Base-by-base conservation (phyloP, 768 basidiomycete species). In the Xerocomellus amylosporus region DNA sequence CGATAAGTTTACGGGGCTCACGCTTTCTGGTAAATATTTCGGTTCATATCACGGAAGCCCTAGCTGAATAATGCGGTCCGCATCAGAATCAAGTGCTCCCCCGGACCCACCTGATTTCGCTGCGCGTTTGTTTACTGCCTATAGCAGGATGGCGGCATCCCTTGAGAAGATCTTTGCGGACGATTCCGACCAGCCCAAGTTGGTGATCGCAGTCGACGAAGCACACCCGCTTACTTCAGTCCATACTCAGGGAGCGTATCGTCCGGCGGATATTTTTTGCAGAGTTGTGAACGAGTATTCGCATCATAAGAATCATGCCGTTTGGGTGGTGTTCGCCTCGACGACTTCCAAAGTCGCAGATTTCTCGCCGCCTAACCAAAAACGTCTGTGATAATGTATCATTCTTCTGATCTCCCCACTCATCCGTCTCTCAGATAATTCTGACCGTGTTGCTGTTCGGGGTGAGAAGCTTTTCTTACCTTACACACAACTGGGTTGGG, bases 301-400 rank as follows among this genome's bases (percentile, higher is more conserved):
- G 0, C 58, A 54, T n/a, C 1, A 24, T 13, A 2, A 20, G 5
- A 13, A 37, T 3, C 41, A 64, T 31, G 42, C 51, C 0, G 41
- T 61, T 15, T 64, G 62, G 63, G 49, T 54, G 1, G 56, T 52
- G 13, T 64, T 64, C 7, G 59, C 49, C 5, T 64, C 62, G 1
- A 64, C 58, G 1, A 51, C 55, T 3, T 61, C 58, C 5, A 54
- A 44, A 8, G 53, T 61, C 1, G 39, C 51, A 0, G 46, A 59
- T 39, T 52, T 63, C 26, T 42, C 51, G 0, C 58, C 44, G 0
- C 54, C 61, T 1, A 51, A 54, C 22, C 8, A 51, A 3, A 41
- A 28, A 28, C 10, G 62, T 58, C 0, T 5, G 56, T 19, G 2
- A 28, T 6, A 0, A n/a, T 31, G n/a, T 36, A 20, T 22, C 8